Evolutionary conservation across 139 green algal genomes (phyloP), one percentile per base, ranked within the genome.

Genomic region (Pseudopediastrum boryanum): DNA sequence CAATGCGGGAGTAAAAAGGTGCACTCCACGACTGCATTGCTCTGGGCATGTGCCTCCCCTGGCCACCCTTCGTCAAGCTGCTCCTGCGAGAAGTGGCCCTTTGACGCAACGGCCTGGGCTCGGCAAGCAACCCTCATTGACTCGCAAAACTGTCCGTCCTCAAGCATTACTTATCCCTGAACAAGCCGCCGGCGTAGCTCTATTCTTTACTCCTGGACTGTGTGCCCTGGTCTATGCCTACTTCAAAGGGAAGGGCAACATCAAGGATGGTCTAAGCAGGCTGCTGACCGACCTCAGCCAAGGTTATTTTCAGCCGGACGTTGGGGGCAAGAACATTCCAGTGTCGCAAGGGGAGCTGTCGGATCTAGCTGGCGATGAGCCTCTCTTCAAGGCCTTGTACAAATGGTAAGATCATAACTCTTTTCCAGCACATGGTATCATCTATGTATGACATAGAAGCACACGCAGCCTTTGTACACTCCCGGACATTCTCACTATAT

Each of bases 321-420:
- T 96, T 38, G 93, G 93, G 21, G 94, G 93, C 38, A 90, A 95
- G 58, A 96, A 89, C 88, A 95, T 98, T 36, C 95, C 95, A 2
- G 88, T 95, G 5, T 89, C 90, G 1, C 51, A 94, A 64, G 95
- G 94, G 19, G 89, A 97, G 77, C 87, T 98, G 5, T 94, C 88
- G 31, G 95, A 98, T 79, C 85, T 98, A 50, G 93, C 92, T 16
- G 95, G 93, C 1, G 94, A 96, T 65, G 87, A 97, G 78, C 94
- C 95, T 0, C 88, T 98, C 36, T 98, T 98, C 90, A 95, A 95
- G 78, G 91, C 94, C 7, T 85, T 98, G 39, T 97, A 96, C 81
- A 87, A 96, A 43, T 98, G 93, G 94, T 96, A 78, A 54, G 90
- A n/a, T n/a, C n/a, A n/a, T n/a, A n/a, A n/a, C n/a, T n/a, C n/a